Base-by-base conservation (phyloP, 2,329 filamentous ascomycete genomes). In the Monosporascus sp. region DNA sequence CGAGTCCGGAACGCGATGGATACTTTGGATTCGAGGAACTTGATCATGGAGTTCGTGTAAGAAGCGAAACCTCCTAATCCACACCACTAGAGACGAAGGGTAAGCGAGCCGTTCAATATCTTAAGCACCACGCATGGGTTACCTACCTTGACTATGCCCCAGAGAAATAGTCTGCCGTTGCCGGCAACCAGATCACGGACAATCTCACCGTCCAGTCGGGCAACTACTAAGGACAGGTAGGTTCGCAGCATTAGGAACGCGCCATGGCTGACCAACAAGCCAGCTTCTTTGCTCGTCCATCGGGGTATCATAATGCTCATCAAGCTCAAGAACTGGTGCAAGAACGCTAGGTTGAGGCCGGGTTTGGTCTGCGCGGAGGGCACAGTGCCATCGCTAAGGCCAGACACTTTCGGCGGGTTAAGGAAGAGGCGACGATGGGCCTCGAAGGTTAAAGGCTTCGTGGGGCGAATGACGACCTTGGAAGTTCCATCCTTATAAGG, bases 41-140 rank as follows among this genome's bases (percentile, higher is more conserved):
- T 97, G 78, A 99, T 99, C 88, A 95, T 97, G 51, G 93, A 91
- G 70, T 99, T 99, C 49, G 93, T 97, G 67, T 99, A 99, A 0
- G 93, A 96, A 8, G 92, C 93, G 58, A 97, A 85, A 2, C 89
- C 90, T 43, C 94, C 94, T 37, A 99, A 86, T 3, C 93, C 91
- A 59, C 92, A 91, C 94, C 94, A 99, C 78, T 84, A 49, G 48
- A 51, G 8, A 50, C 15, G 9, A 24, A 50, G 7, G 31, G 39
- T 57, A 52, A 67, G 59, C n/a, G 35, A 47, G 31, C 37, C 15
- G 17, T 53, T 39, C 6, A 14, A 45, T 27, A 50, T 46, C 39
- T 47, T 56, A 39, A 55, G 37, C 11, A 39, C 7, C 18, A 45
- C 4, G 35, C 25, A 24, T 11, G 15, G 43, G 17, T 31, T 35